phyloP scores from a whole-genome alignment of 441 rosid genomes.

The Dalechampia spathulata region DNA sequence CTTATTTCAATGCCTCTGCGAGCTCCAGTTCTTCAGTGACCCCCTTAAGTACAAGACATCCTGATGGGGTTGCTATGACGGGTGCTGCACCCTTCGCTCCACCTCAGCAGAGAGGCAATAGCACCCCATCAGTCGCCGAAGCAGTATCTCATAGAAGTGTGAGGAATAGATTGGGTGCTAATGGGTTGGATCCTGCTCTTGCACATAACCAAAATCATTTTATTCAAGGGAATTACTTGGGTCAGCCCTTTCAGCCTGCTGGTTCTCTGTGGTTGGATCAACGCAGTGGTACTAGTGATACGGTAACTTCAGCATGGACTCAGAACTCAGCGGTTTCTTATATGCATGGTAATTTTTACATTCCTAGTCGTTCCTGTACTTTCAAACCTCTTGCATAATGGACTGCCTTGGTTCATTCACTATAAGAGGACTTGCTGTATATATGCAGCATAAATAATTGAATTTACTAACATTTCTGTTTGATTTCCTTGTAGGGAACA shows the following conservation, averaged over 20 bases:
- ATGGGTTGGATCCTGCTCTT: constrained; percentile 45
- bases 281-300: constrained; percentile 33
- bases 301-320: constrained; percentile 48
- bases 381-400: neutral
- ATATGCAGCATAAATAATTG: neutral
- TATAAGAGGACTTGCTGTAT: neutral
- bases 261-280: constrained; percentile 48
- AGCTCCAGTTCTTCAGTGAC: constrained; percentile 34
- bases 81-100: constrained; percentile 34
- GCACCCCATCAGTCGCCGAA: constrained; percentile 36
- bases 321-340: constrained; percentile 43
- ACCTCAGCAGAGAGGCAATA: constrained; percentile 39
- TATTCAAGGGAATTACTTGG: constrained; percentile 51
- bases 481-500: constrained; percentile 32
- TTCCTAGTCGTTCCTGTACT: neutral
- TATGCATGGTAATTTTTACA: constrained; percentile 45
- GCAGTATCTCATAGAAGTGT: constrained; percentile 47
- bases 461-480: neutral
- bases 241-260: constrained; percentile 46
- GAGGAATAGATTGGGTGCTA: constrained; percentile 48
- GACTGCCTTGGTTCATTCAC: neutral
- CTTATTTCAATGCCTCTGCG: constrained; percentile 39
- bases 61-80: constrained; percentile 35
- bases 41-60: constrained; percentile 32
- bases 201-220: constrained; percentile 38